Percentiles rank a stretch among this genome's conserved stretches.
Evolutionary conservation across 306 rosid genomes (phyloP).

Genomic region (Crotalaria pallida): DNA sequence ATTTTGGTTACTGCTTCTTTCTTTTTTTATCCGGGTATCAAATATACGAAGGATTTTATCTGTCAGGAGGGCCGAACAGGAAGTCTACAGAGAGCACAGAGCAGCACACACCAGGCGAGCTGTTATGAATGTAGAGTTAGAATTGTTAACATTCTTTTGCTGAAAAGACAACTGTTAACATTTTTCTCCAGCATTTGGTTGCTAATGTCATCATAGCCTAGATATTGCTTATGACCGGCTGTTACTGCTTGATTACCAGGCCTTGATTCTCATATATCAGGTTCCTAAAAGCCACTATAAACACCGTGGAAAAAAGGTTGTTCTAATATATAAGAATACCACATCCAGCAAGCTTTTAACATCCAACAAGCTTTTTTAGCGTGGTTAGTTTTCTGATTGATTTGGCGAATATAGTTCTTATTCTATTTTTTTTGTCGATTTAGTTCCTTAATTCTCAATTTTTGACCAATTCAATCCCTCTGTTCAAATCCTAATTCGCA

Average conservation of each 20-base stretch:
- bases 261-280: not conserved
- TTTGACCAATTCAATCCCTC: no score
- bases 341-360: no score
- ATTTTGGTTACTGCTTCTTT: constrained; percentile 1
- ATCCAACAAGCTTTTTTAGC: no score
- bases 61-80: not conserved
- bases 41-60: not conserved
- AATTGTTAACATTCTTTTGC: not conserved
- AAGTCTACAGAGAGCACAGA: not conserved
- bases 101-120: not conserved
- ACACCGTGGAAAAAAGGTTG: no score
- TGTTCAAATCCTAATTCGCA: no score
- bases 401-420: no score
- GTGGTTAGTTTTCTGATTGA: no score
- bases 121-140: not conserved
- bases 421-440: no score
- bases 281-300: not conserved
- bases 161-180: not conserved
- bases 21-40: not conserved
- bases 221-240: not conserved
- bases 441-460: no score
- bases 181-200: not conserved
- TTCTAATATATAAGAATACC: no score
- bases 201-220: not conserved
- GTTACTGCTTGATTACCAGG: no score